Base-by-base conservation (phyloP, 108 stramenopile species). In the Nitzschia sp. region DNA sequence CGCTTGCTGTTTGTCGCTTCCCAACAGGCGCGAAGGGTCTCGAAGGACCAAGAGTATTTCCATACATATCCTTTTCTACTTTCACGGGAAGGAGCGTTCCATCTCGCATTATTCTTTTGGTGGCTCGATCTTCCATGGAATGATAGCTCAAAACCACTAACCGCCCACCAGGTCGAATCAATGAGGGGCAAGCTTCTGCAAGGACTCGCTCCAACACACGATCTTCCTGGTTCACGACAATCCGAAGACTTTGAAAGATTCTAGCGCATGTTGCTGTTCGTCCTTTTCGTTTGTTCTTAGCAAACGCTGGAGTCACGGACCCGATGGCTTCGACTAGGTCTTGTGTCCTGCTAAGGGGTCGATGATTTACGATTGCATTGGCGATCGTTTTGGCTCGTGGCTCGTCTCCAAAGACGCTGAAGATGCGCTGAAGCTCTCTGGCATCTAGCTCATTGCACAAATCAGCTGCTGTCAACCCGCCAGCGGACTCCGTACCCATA, bases 221-320 rank as follows among this genome's bases (percentile, higher is more conserved):
- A 75, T 91, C 89, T 67, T 98, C 97, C 64, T 92, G 86, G 71
- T 98, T 98, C 24, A 98, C 97, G 6, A 85, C 90, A 62, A 98
- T 95, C 34, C 97, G 71, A 13, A 98, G 70, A 18, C 87, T 86
- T 76, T 96, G 95, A 70, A 96, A 96, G 8, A 91, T 85, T 34
- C 95, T 54, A 2, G 97, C 92, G 46, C 90, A 82, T 13, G 94
- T 95, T 2, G 91, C 86, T 24, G 82, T 89, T 34, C 83, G 75
- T 19, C 95, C 96, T 42, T 86, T 85, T 38, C 87, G 84, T 64
- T 77, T 80, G 26, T 79, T 36, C 54, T 86, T 81, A 36, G 85
- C 86, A 82, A 85, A 92, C 17, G 78, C 75, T 0, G 94, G 94
- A 8, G 84, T 81, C 18, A 92, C 89, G 9, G 82, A 70, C 18